Base-by-base conservation (phyloP, 1,284 basidiomycete species). In the Athelia sp. region DNA sequence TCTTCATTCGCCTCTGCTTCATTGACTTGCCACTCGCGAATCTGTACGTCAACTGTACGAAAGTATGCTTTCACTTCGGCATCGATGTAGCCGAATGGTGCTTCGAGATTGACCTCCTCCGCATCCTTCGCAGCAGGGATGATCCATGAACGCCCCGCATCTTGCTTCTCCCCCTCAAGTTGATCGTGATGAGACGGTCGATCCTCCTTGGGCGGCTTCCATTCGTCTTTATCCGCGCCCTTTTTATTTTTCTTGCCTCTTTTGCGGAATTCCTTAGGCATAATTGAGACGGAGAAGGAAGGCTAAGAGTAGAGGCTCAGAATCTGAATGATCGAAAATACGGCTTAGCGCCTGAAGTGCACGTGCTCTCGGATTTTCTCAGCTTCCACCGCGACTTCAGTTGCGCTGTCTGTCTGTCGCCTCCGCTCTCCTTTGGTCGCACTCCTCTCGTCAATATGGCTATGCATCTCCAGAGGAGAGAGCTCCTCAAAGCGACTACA, bases 31-130 rank as follows among this genome's bases (percentile, higher is more conserved):
- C 93, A 95, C 58, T 90, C 84, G 51, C 83, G 82, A 43, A 96
- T 82, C 62, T 93, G 90, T 23, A 84, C 74, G 57, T 95, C 90
- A 10, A 95, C 89, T 2, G 84, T 91, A 36, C 86, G 74, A 62
- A 95, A 95, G 66, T 96, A 96, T 1, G 92, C 90, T 67, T 95
- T 95, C 34, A 95, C 74, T 62, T 95, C 92, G 24, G 81, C 78
- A 57, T 95, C 92, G 11, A 94, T 81, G 56, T 84, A 86, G 51
- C 93, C 93, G 64, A 93, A 96, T 1, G 91, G 91, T 50, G 86
- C 87, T 53, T 91, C 88, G 10, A 74, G 72, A 59, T 89, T 74
- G 44, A 66, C 51, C 46, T 74, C 70, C 48, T 67, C 59, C 13
- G 55, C 49, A 32, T 61, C 50, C 43, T 66, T 56, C 36, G 61